Conservation (phyloP, 1,139 yeast genomes). For the Magnusiomyces tetraspermus region DNA sequence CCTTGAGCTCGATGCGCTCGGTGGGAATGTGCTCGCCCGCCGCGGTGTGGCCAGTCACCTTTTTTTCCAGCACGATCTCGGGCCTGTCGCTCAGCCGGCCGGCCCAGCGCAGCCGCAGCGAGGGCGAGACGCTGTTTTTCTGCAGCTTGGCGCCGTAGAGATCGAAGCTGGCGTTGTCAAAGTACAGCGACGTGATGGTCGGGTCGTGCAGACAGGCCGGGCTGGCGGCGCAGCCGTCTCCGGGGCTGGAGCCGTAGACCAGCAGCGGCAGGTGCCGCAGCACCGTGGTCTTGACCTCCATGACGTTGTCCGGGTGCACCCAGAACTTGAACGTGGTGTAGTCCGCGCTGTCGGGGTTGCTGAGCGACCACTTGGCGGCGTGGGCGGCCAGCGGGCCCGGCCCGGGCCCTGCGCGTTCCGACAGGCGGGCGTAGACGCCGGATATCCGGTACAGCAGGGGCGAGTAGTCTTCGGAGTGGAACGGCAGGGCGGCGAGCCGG, state of each 20-base stretch:
- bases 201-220: constrained; percentile 54
- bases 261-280: constrained; percentile 88
- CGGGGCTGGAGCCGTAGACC: constrained; percentile 46
- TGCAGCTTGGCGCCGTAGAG: constrained; percentile 77
- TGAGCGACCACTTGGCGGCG: constrained; percentile 26
- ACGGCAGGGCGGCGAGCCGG: constrained; percentile 75
- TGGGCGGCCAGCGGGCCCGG: constrained; percentile 24
- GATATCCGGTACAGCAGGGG: constrained; percentile 82
- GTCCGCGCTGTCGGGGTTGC: constrained; percentile 42
- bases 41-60: constrained; percentile 51
- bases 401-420: constrained; percentile 45
- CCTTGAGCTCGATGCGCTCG: constrained; percentile 60
- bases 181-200: constrained; percentile 73
- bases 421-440: constrained; percentile 68
- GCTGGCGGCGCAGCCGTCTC: constrained; percentile 32
- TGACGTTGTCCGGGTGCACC: constrained; percentile 90
- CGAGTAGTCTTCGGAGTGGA: constrained; percentile 90
- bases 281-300: constrained; percentile 93
- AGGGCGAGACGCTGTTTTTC: constrained; percentile 58
- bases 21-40: constrained; percentile 19
- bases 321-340: constrained; percentile 82
- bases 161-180: constrained; percentile 75
- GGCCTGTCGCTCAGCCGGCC: constrained; percentile 71
- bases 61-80: constrained; percentile 71
- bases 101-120: constrained; percentile 83